Evolutionary conservation across 192 early-diverging fungal genomes (phyloP), one percentile per base, ranked within the genome.

Genomic region (Diversispora epigaea): DNA sequence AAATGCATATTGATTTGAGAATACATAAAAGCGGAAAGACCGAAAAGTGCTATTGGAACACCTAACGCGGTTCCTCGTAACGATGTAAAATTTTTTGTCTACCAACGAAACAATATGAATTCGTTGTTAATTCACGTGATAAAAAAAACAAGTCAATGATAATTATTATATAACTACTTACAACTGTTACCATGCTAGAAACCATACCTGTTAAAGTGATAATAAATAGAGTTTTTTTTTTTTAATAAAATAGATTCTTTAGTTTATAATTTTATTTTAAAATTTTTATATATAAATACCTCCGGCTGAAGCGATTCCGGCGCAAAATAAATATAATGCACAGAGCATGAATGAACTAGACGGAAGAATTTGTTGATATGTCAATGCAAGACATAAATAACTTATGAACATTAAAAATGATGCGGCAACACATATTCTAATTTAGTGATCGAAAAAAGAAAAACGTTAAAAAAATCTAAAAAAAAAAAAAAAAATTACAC

Each of bases 21-120:
- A 66, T 88, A 90, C 19, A 89, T 78, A 68, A 89, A 81, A 9
- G 89, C 87, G n/a, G 89, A 89, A 41, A 90, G 80, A 4, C 88
- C 89, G 77, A 88, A 88, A 49, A 83, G 75, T 11, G 84, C 86
- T 57, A 86, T 77, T 63, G 89, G 88, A 2, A 87, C 73, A 19
- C 87, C 83, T 78, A 90, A 72, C 15, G 87, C 87, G 47, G 89
- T 50, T 40, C 89, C 89, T 50, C 84, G 75, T 6, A 80, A 50
- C 1, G 85, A 83, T 25, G 57, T 21, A 58, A 58, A 19, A 58
- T 58, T 58, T 58, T 25, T 58, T 5, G 57, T 19, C 57, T 58
- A 58, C 7, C 49, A 50, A 9, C 2, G 8, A 8, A 11, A 58
- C 17, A 22, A 58, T 52, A 49, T 50, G 49, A 2, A 57, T 57